Percentiles rank a stretch among this genome's conserved stretches.
Conservation (phyloP, 768 basidiomycete genomes). For the Leccinum disarticulatum region DNA sequence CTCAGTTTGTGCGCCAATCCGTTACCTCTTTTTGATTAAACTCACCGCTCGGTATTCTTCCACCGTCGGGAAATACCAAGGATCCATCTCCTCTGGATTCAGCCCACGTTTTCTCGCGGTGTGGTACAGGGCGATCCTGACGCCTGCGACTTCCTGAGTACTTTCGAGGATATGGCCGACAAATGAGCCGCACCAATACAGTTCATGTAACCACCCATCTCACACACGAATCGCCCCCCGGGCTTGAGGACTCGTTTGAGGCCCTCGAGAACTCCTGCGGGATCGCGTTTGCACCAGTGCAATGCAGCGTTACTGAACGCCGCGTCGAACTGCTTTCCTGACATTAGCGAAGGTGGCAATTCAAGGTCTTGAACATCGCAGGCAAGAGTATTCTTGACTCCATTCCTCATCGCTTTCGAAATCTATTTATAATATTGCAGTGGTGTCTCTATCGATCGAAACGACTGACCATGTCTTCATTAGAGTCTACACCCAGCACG, state of each 20-base stretch:
- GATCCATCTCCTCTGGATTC: constrained; percentile 62
- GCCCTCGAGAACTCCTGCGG: constrained; percentile 59
- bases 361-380: constrained; percentile 53
- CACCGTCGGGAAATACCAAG: constrained; percentile 82
- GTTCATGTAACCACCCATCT: constrained; percentile 79
- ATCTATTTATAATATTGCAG: constrained; percentile 41
- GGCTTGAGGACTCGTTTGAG: constrained; percentile 61
- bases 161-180: neutral
- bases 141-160: constrained; percentile 41
- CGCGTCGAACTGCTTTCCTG: constrained; percentile 56
- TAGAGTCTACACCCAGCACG: constrained; percentile 70
- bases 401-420: constrained; percentile 46
- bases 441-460: neutral
- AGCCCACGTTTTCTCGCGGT: constrained; percentile 52
- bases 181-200: constrained; percentile 48
- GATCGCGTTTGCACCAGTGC: constrained; percentile 85
- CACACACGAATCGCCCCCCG: constrained; percentile 71
- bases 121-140: constrained; percentile 56
- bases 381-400: constrained; percentile 46
- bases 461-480: constrained; percentile 64
- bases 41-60: constrained; percentile 62
- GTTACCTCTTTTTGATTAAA: neutral
- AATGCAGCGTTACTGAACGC: constrained; percentile 80
- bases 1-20: constrained; percentile 4
- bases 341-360: constrained; percentile 31